phyloP scores from a whole-genome alignment of 345 rosid genomes.

The rapeseed (Brassica napus) region DNA sequence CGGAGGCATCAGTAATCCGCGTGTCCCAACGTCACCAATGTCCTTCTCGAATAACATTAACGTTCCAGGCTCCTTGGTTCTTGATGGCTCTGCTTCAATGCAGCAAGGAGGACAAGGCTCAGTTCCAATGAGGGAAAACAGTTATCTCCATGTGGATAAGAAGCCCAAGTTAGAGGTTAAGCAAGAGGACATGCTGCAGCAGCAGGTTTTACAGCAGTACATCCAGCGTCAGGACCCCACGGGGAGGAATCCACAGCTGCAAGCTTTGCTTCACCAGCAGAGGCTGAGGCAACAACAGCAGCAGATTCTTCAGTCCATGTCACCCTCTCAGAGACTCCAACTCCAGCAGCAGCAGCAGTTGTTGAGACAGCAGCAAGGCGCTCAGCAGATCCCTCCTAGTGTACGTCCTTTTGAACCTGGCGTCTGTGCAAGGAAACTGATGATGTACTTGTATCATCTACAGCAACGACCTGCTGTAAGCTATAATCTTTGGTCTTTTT shows the following conservation, averaged over 20 bases:
- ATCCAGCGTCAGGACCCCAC: slow-evolving; percentile 69
- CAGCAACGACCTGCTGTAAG: slow-evolving; percentile 80
- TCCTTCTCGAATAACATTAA: slow-evolving; percentile 32
- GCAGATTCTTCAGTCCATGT: slow-evolving; percentile 69
- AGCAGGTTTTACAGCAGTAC: slow-evolving; percentile 73
- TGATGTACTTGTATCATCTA: slow-evolving; percentile 91
- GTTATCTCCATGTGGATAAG: slow-evolving; percentile 50
- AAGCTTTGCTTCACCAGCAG: slow-evolving; percentile 72
- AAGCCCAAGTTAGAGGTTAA: slow-evolving; percentile 81
- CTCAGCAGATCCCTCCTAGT: slow-evolving; percentile 52
- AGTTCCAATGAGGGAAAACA: slow-evolving; percentile 29
- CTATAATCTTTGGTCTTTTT: background rate
- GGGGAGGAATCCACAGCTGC: slow-evolving; percentile 70
- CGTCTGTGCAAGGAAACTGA: slow-evolving; percentile 80
- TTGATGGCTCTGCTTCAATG: slow-evolving; percentile 36
- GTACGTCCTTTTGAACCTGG: slow-evolving; percentile 74
- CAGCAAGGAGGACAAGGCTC: slow-evolving; percentile 36
- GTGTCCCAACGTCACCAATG: slow-evolving; percentile 36
- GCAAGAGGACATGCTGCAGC: slow-evolving; percentile 83
- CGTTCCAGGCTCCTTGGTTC: slow-evolving; percentile 29
- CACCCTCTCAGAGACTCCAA: slow-evolving; percentile 79
- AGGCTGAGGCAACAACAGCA: slow-evolving; percentile 57
- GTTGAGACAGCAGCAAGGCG: slow-evolving; percentile 73
- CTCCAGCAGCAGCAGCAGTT: slow-evolving; percentile 68
- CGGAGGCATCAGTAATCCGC: slow-evolving; percentile 27